Conservation (phyloP, 2,329 filamentous ascomycete species). For the Penicillium psychrosexuale region DNA sequence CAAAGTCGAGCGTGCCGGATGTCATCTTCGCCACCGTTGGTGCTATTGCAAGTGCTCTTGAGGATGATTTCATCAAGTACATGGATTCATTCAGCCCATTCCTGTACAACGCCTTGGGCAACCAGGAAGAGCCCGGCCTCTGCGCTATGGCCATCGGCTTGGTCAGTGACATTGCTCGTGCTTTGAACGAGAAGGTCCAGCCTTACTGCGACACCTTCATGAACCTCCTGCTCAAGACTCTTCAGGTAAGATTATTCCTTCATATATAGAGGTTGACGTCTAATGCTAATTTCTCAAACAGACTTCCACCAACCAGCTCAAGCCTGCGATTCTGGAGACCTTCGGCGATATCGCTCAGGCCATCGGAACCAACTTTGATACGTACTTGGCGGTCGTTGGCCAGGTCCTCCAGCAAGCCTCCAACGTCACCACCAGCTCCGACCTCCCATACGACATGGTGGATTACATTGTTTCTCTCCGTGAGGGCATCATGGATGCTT, state of each 20-base stretch:
- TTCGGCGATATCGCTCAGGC: slow-evolving; percentile 97
- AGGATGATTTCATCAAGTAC: slow-evolving; percentile 92
- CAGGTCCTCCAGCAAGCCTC: slow-evolving; percentile 93
- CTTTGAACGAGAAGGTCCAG: slow-evolving; percentile 83
- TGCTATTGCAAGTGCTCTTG: slow-evolving; percentile 83
- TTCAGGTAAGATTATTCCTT: slow-evolving; percentile 59
- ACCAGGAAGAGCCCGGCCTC: slow-evolving; percentile 90
- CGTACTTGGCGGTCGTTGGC: slow-evolving; percentile 86
- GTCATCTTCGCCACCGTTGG: slow-evolving; percentile 89
- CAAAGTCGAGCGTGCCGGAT: slow-evolving; percentile 92
- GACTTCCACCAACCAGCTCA: slow-evolving; percentile 81
- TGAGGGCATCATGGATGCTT: slow-evolving; percentile 98
- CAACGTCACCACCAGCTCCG: slow-evolving; percentile 71
- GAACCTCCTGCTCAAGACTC: slow-evolving; percentile 93
- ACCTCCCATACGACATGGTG: slow-evolving; percentile 89
- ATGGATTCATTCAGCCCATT: slow-evolving; percentile 94
- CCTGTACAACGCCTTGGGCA: slow-evolving; percentile 88
- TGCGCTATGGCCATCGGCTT: slow-evolving; percentile 97
- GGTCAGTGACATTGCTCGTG: slow-evolving; percentile 92
- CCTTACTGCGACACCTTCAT: slow-evolving; percentile 97
- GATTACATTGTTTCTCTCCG: slow-evolving; percentile 93
- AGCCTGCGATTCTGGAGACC: slow-evolving; percentile 95
- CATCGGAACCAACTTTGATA: slow-evolving; percentile 87
- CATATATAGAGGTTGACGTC: neutral
- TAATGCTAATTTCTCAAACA: neutral